Evolutionary conservation across 2,329 filamentous ascomycete genomes (phyloP).

Genomic region (Pseudonectria buxi): DNA sequence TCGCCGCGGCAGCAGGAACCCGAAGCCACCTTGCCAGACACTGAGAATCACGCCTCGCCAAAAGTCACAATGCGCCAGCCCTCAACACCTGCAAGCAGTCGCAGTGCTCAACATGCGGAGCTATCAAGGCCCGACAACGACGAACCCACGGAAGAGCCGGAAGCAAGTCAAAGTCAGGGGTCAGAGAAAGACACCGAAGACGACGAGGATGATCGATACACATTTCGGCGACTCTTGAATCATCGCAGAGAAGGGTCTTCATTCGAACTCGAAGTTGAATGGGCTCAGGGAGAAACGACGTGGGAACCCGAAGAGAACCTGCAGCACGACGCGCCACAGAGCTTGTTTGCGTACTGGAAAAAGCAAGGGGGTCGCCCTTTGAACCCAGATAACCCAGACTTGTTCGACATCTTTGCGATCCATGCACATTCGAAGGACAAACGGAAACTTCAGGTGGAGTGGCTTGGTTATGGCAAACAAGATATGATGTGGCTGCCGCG

Average conservation of each 20-base stretch:
- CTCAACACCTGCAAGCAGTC: too few relatives aligned
- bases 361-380: slow-evolving; percentile 23
- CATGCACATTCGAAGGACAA: slow-evolving; percentile 24
- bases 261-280: slow-evolving; percentile 26
- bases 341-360: slow-evolving; percentile 29
- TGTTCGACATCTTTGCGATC: slow-evolving; percentile 29
- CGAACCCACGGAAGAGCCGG: background rate
- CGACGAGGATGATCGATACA: slow-evolving; percentile 7
- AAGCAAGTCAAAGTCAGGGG: slow-evolving; percentile 1
- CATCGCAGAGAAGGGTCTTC: slow-evolving; percentile 24
- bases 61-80: too few relatives aligned
- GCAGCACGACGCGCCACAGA: slow-evolving; percentile 25
- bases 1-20: too few relatives aligned
- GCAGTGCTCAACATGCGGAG: background rate
- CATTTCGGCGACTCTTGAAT: slow-evolving; percentile 16
- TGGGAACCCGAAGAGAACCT: slow-evolving; percentile 30
- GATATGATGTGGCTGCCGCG: slow-evolving; percentile 27
- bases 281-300: slow-evolving; percentile 23
- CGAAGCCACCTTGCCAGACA: too few relatives aligned
- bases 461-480: slow-evolving; percentile 26
- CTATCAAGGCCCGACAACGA: background rate
- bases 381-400: slow-evolving; percentile 23
- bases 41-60: too few relatives aligned
- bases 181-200: slow-evolving; percentile 1
- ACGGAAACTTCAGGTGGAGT: slow-evolving; percentile 27